Conservation (phyloP, 108 stramenopile species). For the Aurantiochytrium sp. region DNA sequence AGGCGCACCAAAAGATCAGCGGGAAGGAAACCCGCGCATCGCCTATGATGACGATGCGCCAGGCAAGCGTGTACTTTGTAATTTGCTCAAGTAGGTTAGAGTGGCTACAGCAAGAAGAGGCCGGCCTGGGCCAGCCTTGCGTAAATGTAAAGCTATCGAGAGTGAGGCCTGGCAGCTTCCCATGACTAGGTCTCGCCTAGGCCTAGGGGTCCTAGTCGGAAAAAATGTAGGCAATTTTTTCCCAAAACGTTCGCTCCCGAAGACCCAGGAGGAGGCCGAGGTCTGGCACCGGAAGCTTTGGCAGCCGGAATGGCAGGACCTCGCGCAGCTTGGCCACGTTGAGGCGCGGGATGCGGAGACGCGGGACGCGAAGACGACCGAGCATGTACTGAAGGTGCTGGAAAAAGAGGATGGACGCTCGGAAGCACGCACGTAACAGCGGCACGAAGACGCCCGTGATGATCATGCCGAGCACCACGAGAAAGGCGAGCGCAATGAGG, state of each 20-base stretch:
- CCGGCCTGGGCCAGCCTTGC: too few relatives aligned
- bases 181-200: too few relatives aligned
- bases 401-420: background rate
- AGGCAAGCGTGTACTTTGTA: too few relatives aligned
- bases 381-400: background rate
- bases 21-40: too few relatives aligned
- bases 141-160: too few relatives aligned
- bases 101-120: too few relatives aligned
- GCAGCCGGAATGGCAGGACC: background rate
- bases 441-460: background rate
- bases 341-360: background rate
- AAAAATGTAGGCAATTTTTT: background rate
- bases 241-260: conserved; percentile 11
- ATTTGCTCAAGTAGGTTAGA: too few relatives aligned
- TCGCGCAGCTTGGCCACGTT: conserved; percentile 2
- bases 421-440: background rate
- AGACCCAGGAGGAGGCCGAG: background rate
- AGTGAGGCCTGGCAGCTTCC: too few relatives aligned
- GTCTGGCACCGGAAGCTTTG: background rate
- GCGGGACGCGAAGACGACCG: background rate
- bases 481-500: background rate
- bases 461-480: conserved; percentile 2
- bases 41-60: too few relatives aligned
- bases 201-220: background rate
- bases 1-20: too few relatives aligned